Conservation (phyloP, 1,284 basidiomycete species). For the Gomphus bonarii region DNA sequence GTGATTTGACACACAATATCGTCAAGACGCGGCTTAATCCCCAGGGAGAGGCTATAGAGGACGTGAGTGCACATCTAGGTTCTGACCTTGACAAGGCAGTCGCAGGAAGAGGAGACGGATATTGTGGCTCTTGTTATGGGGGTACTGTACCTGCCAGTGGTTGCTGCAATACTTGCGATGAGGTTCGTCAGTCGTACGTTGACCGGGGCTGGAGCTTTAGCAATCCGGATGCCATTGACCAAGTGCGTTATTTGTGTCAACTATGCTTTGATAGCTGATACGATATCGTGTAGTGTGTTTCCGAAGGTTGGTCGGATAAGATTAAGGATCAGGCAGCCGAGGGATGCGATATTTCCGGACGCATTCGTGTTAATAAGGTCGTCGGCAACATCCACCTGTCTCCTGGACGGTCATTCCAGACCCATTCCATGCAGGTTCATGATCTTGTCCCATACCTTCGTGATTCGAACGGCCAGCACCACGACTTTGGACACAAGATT, state of each 20-base stretch:
- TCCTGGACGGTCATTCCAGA: conserved; percentile 90
- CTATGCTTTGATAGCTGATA: not conserved
- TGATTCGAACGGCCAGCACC: conserved; percentile 68
- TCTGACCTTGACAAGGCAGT: conserved; percentile 81
- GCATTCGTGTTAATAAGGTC: conserved; percentile 94
- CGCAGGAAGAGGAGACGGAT: conserved; percentile 48
- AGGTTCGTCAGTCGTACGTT: conserved; percentile 86
- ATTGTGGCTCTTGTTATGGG: conserved; percentile 98
- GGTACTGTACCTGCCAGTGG: conserved; percentile 72
- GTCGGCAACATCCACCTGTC: conserved; percentile 85
- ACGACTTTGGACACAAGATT: conserved; percentile 91
- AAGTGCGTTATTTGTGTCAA: conserved; percentile 42
- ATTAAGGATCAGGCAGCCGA: conserved; percentile 88
- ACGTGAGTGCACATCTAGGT: conserved; percentile 51
- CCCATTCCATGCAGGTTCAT: conserved; percentile 73
- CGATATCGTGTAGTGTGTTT: conserved; percentile 55
- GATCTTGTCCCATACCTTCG: conserved; percentile 94
- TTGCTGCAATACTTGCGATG: conserved; percentile 96
- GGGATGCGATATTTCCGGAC: conserved; percentile 89
- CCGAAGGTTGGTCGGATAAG: conserved; percentile 93
- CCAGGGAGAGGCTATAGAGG: conserved; percentile 44
- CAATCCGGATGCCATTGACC: conserved; percentile 87
- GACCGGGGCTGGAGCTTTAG: conserved; percentile 92
- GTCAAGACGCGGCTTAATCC: conserved; percentile 71
- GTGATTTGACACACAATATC: conserved; percentile 85